Evolutionary conservation across 495 filamentous ascomycete genomes (phyloP), one percentile per base, ranked within the genome.

Genomic region (Annulohypoxylon moriforme): DNA sequence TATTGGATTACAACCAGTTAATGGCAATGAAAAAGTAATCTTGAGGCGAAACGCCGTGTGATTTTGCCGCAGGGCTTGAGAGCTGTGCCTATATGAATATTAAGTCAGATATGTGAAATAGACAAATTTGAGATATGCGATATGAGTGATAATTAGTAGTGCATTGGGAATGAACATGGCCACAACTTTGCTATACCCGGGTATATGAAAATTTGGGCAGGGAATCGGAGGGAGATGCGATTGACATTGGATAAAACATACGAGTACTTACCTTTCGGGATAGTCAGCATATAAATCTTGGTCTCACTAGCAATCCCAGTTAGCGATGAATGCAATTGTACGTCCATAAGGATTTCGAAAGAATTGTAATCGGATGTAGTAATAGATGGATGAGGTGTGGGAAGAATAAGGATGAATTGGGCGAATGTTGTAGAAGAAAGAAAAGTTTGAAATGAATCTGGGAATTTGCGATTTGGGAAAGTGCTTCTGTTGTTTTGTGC

Each of bases 401-500:
- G 6, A 33, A 31, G 14, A 65, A 20, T 1, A 10, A 9, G 47
- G 16, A 44, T 29, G 36, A 40, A 40, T 40, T 14, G 11, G n/a
- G n/a, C n/a, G n/a, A 14, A 14, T 1, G n/a, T 40, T 16, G 18
- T 27, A 14, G 44, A 33, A 29, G 11, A 4, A 7, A 34, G 27
- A 25, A 18, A 50, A 40, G 13, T n/a, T 4, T 20, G 60, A 24
- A 50, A 53, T 42, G 13, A 25, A 40, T 40, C 36, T 40, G 2
- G 8, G 42, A 31, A 27, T 60, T 16, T 55, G 61, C 38, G 61
- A 64, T 44, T 57, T 44, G 22, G 47, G 27, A 47, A 40, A 6
- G 24, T 38, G 38, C 25, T 20, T 34, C 24, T 65, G 56, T 66
- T 67, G 58, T 44, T 58, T 34, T 59, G 63, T 52, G 63, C 27